Evolutionary conservation across 2,329 filamentous ascomycete genomes (phyloP).

Genomic region (Claviceps cyperi): DNA sequence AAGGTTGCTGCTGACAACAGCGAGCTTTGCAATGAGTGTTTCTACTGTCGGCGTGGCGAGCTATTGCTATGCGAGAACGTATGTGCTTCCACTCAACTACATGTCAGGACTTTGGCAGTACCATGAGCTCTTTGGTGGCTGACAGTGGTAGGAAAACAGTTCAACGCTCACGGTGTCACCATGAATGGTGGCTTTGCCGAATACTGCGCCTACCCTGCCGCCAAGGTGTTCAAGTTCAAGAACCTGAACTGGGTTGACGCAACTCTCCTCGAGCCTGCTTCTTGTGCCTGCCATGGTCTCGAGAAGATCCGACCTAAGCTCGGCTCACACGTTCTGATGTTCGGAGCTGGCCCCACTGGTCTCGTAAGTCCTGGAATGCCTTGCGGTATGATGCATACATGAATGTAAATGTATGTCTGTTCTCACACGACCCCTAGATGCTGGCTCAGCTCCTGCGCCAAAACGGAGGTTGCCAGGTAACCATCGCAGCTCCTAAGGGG

Average conservation of each 20-base stretch:
- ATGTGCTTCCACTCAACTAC: constrained; percentile 4
- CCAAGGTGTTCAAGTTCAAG: constrained; percentile 48
- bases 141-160: constrained; percentile 16
- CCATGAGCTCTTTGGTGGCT: background rate
- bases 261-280: constrained; percentile 55
- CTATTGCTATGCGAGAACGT: constrained; percentile 51
- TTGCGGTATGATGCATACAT: too few species aligned
- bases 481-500: constrained; percentile 53
- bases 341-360: constrained; percentile 53
- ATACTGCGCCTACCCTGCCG: constrained; percentile 41
- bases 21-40: constrained; percentile 56
- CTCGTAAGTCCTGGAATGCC: constrained; percentile 25
- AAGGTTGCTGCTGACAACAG: constrained; percentile 50
- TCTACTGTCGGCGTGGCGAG: constrained; percentile 57
- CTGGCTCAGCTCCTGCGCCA: constrained; percentile 47
- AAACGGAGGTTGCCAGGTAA: constrained; percentile 55
- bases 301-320: constrained; percentile 54
- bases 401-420: background rate
- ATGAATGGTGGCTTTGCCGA: constrained; percentile 60
- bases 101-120: background rate
- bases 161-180: constrained; percentile 52
- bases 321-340: constrained; percentile 50
- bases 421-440: constrained; percentile 18
- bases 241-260: constrained; percentile 55
- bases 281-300: constrained; percentile 55